Base-by-base conservation (phyloP, 2,329 filamentous ascomycete genomes). In the Rutstroemia sp. region DNA sequence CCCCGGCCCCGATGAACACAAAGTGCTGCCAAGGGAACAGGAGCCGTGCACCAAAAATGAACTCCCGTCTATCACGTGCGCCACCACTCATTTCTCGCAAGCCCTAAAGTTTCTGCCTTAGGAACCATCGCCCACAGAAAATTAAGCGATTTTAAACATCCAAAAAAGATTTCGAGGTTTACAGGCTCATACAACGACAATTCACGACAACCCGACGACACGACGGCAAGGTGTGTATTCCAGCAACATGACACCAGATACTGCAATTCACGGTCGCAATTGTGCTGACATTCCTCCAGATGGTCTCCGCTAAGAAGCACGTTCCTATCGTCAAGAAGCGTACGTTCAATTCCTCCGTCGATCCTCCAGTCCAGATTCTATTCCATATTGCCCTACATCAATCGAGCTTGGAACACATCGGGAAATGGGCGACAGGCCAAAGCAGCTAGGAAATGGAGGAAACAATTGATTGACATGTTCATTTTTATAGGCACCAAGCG, bases 301-400 rank as follows among this genome's bases (percentile, higher is more conserved):
- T 97, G 94, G 91, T 92, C 84, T 84, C 92, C 87, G 89, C 92
- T 79, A 95, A 95, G 89, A 95, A 95, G 84, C 94, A 97, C 80
- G 86, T 97, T 75, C 87, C 92, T 73, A 99, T 99, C 84, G 89
- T 99, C 75, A 99, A 99, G 90, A 99, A 99, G 91, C 91, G 91
- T 95, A 92, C 75, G 90, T 91, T 72, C 68, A 54, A 45, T 46
- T 39, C 45, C 27, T 30, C n/a, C 37, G 39, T 50, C 53, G 46
- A 55, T 51, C 16, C 27, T 55, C 46, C 19, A 39, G 27, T 55
- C 46, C 19, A 39, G 27, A 56, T 16, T 37, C 38, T 38, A 27
- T 48, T 48, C 55, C 55, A n/a, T 16, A 30, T 23, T 9, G 16
- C 44, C 44, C 23, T 47, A 14, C 10, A 23, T 21, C 44, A 25